Percentiles rank a stretch among this genome's conserved stretches.
These are phyloP conservation scores for Suhomyces sp. DNA, from an alignment of 805 yeast species.

Conservation along the genomic window DNA sequence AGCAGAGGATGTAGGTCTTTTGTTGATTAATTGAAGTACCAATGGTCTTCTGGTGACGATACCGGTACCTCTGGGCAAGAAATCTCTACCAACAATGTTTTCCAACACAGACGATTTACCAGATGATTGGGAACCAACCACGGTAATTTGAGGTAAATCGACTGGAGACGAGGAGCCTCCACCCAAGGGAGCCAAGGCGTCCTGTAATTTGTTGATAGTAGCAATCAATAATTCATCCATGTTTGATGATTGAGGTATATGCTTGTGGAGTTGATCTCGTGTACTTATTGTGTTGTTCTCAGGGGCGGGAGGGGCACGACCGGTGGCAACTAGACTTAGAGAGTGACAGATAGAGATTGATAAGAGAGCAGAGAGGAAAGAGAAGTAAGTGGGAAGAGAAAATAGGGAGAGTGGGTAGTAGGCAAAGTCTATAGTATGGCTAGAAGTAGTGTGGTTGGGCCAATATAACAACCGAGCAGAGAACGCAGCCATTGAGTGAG, in stretches of 20 bases:
- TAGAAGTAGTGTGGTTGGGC: background rate
- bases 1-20: conserved; percentile 39
- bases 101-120: conserved; percentile 90
- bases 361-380: background rate
- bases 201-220: conserved; percentile 74
- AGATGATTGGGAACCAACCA: conserved; percentile 87
- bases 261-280: background rate
- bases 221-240: conserved; percentile 82
- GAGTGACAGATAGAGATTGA: background rate
- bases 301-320: conserved; percentile 5
- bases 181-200: conserved; percentile 74
- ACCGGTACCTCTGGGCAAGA: conserved; percentile 89
- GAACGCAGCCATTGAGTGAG: too few relatives aligned
- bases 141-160: conserved; percentile 92
- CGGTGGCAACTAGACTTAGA: background rate
- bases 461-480: too few relatives aligned
- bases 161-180: conserved; percentile 71
- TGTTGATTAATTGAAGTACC: conserved; percentile 75
- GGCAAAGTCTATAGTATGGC: background rate
- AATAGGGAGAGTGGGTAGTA: background rate
- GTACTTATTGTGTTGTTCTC: background rate
- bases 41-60: conserved; percentile 89
- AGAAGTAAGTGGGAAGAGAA: too few relatives aligned
- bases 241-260: background rate
- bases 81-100: conserved; percentile 88